Conservation (phyloP, 345 rosid genomes). For the Rhodamnia argentea region DNA sequence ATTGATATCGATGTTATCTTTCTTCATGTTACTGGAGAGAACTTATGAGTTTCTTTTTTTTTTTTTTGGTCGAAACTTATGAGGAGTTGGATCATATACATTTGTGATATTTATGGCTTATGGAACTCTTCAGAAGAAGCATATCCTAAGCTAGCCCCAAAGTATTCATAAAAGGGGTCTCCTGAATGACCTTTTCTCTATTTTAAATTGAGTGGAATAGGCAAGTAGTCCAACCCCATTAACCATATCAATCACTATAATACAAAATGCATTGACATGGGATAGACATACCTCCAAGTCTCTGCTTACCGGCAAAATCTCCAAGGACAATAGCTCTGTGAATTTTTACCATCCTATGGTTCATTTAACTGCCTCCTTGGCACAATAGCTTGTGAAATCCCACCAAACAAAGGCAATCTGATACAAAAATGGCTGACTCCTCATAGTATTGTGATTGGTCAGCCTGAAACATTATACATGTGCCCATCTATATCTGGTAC, state of each 20-base stretch:
- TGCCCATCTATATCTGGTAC: slow-evolving; percentile 84
- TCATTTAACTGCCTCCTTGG: neutral
- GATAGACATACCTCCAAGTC: neutral
- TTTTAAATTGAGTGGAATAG: neutral
- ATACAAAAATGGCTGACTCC: neutral
- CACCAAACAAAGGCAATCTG: neutral
- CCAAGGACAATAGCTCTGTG: neutral
- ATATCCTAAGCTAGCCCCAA: neutral
- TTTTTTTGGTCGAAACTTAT: neutral
- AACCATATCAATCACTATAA: neutral
- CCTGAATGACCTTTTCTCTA: neutral
- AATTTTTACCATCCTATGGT: neutral
- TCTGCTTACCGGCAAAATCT: neutral
- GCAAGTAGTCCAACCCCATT: neutral
- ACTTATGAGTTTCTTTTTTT: neutral
- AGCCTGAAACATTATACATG: slow-evolving; percentile 27
- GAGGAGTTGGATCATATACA: neutral
- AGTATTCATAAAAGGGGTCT: neutral
- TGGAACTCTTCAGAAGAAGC: neutral
- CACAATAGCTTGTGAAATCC: neutral
- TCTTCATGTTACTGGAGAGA: neutral
- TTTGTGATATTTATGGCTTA: neutral
- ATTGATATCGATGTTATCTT: neutral
- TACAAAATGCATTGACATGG: neutral
- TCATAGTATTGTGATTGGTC: neutral